These are phyloP conservation scores for Dryadomyces quercus-mongolicae DNA, from an alignment of 2,329 filamentous ascomycete species.

Conservation along the genomic window DNA sequence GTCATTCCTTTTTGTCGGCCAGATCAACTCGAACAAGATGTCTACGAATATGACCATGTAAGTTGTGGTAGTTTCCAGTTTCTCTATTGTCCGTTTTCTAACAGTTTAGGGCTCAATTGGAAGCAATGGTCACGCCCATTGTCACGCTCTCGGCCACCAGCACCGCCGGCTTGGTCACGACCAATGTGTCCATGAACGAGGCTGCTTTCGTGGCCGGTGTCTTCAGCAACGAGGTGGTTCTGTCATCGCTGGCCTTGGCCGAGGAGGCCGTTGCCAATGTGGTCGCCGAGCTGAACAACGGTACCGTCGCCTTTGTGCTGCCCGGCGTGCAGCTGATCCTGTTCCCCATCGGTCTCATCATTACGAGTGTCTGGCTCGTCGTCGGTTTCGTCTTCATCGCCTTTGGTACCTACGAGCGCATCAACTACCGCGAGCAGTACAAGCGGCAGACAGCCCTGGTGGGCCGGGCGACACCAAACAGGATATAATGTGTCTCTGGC, in stretches of 20 bases:
- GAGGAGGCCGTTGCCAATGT: slow-evolving; percentile 33
- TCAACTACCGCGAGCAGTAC: slow-evolving; percentile 54
- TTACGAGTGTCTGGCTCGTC: slow-evolving; percentile 50
- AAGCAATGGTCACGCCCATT: slow-evolving; percentile 54
- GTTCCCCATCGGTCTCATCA: slow-evolving; percentile 56
- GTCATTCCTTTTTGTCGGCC: slow-evolving; percentile 55
- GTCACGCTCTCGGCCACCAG: slow-evolving; percentile 52
- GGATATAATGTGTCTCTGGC: slow-evolving; percentile 16
- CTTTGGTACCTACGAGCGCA: slow-evolving; percentile 53
- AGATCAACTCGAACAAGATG: slow-evolving; percentile 49
- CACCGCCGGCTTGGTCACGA: slow-evolving; percentile 39
- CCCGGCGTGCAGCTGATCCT: slow-evolving; percentile 57
- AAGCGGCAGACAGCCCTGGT: slow-evolving; percentile 34
- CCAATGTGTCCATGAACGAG: slow-evolving; percentile 57
- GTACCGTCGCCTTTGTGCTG: slow-evolving; percentile 52
- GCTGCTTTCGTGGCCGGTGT: slow-evolving; percentile 60
- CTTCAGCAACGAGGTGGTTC: slow-evolving; percentile 46
- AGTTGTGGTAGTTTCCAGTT: slow-evolving; percentile 22
- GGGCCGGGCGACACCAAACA: slow-evolving; percentile 19
- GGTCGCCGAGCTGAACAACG: slow-evolving; percentile 33
- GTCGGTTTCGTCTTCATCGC: slow-evolving; percentile 46
- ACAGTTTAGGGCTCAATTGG: slow-evolving; percentile 37
- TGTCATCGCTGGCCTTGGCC: slow-evolving; percentile 37
- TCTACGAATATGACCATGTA: slow-evolving; percentile 46
- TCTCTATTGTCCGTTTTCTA: background rate